Base-by-base conservation (phyloP, 768 basidiomycete genomes). In the Naganishia friedmannii region DNA sequence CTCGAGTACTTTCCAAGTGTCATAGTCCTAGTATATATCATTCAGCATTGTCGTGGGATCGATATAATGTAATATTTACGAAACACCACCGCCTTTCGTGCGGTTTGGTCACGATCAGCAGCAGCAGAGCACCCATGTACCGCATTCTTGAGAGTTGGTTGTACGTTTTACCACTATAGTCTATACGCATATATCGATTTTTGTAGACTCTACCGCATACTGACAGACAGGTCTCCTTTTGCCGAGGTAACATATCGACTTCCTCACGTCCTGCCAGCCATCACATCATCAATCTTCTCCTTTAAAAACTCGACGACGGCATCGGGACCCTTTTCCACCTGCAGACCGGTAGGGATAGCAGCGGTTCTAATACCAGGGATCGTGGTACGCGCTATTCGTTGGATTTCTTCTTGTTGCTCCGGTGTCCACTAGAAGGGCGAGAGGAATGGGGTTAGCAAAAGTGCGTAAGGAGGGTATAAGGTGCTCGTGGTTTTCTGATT, bases 261-360 rank as follows among this genome's bases (percentile, higher is more conserved):
- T 2, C 29, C 10, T 29, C 46, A 63, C 60, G 39, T 45, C 39
- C 60, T 63, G 0, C 23, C 60, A 1, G 70, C 70, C 72, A 77
- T 71, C 28, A 77, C 75, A 32, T 73, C 71, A 29, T 76, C 77
- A n/a, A 77, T 76, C 72, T 72, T 73, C 66, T 72, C 79, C 66
- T 71, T 68, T 42, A 80, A 60, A 58, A 75, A 76, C 63, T 75
- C 63, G 15, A 80, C 73, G 37, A 80, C 72, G 1, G 75, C 78
- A 39, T 77, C 76, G 4, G 77, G 75, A 10, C 79, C 79, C 3
- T 55, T 65, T 51, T 75, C 65, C 17, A 74, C 74, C 56, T 80
- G 79, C 53, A 80, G 56, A 1, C 79, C 79, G 0, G 77, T 76
- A 7, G 79, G 79, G 12, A 77, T 78, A 0, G 70, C 77, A 29